A percentile compares a stretch with the other conserved stretches of the same genome.
Evolutionary conservation across 208 protist genomes (phyloP).

Genomic region (Trypanosoma vivax): DNA sequence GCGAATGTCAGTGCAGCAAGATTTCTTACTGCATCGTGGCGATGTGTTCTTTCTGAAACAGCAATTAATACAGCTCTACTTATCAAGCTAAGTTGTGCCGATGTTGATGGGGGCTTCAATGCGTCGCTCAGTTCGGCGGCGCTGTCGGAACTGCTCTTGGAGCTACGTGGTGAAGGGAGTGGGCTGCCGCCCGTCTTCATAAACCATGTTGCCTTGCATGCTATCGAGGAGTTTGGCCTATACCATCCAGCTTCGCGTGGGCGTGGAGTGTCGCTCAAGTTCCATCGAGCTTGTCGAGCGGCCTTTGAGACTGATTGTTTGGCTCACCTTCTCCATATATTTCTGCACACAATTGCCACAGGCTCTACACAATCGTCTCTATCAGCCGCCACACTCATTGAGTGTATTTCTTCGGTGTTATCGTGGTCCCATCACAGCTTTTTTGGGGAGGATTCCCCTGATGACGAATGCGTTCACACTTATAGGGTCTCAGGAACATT

Average conservation of each 20-base stretch:
- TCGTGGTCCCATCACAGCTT: conserved; percentile 70
- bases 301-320: conserved; percentile 37
- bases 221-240: conserved; percentile 74
- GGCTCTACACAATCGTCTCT: conserved; percentile 9
- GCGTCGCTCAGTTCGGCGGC: conserved; percentile 5
- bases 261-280: conserved; percentile 44
- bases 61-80: conserved; percentile 40
- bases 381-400: conserved; percentile 27
- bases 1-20: conserved; percentile 10
- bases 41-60: conserved; percentile 54
- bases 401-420: conserved; percentile 35
- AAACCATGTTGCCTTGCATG: conserved; percentile 13
- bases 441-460: conserved; percentile 64
- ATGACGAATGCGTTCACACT: conserved; percentile 34
- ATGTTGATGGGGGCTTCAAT: conserved; percentile 8
- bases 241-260: conserved; percentile 44
- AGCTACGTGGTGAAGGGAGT: conserved; percentile 15
- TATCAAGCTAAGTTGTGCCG: conserved; percentile 60
- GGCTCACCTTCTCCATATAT: conserved; percentile 23
- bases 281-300: conserved; percentile 44
- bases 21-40: conserved; percentile 36
- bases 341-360: conserved; percentile 13
- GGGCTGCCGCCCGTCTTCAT: conserved; percentile 9
- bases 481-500: conserved; percentile 40
- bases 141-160: conserved; percentile 3